Conservation (phyloP, 805 yeast genomes). For the Saccharomycopsis capsularis region DNA sequence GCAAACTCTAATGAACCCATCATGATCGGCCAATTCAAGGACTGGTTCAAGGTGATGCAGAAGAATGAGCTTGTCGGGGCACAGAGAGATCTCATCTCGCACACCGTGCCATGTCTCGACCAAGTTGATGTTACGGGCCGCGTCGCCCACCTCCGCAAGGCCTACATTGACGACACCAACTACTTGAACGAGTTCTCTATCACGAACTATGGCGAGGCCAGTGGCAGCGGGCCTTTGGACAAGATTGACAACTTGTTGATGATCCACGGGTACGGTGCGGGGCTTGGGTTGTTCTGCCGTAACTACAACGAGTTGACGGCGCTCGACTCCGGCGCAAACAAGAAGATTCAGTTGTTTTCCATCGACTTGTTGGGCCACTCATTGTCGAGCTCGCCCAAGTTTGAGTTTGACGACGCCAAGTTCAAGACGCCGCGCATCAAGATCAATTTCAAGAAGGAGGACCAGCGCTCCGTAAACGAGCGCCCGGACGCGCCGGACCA, state of each 20-base stretch:
- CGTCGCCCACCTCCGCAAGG: neutral
- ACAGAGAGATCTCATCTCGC: constrained; percentile 5
- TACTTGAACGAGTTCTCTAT: constrained; percentile 5
- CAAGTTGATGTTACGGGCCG: neutral
- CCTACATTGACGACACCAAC: constrained; percentile 4
- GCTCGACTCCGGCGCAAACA: constrained; percentile 46
- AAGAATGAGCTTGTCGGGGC: constrained; percentile 4
- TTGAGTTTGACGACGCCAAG: constrained; percentile 31
- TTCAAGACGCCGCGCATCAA: constrained; percentile 35
- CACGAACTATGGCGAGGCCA: neutral
- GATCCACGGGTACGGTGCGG: constrained; percentile 92
- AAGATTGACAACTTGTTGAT: constrained; percentile 42
- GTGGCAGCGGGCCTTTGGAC: neutral
- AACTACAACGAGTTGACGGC: constrained; percentile 50
- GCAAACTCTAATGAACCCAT: neutral
- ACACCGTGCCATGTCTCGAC: constrained; percentile 1
- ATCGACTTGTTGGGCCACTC: constrained; percentile 72
- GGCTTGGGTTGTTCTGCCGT: constrained; percentile 71
- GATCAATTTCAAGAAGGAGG: neutral
- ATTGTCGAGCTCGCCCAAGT: constrained; percentile 34
- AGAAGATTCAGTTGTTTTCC: constrained; percentile 42
- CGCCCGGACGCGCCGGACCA: neutral
- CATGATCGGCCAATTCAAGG: constrained; percentile 2
- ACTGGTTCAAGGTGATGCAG: constrained; percentile 5
- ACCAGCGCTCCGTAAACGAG: neutral